phyloP scores from a whole-genome alignment of 2,329 filamentous ascomycete species.

The Dactylellina cionopaga region DNA sequence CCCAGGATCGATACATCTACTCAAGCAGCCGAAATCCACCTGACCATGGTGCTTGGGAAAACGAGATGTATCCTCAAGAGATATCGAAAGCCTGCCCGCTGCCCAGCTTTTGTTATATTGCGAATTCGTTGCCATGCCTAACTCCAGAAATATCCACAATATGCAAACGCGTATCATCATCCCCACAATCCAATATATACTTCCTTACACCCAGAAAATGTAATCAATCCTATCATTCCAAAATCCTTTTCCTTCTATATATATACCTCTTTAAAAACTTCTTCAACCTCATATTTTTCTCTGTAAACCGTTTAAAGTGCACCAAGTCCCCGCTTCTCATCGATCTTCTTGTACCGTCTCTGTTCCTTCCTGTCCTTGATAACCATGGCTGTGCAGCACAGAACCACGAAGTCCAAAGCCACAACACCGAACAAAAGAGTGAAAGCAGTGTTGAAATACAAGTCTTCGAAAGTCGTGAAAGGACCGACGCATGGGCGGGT shows the following conservation, averaged over 20 bases:
- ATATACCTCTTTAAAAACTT: background rate
- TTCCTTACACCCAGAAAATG: no score
- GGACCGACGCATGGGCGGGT: constrained; percentile 75
- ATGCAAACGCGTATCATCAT: no score
- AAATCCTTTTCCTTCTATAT: background rate
- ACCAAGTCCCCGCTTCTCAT: constrained; percentile 75
- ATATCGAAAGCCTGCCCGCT: constrained; percentile 13
- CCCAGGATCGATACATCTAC: constrained; percentile 13
- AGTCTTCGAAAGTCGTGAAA: constrained; percentile 75
- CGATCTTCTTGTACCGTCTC: constrained; percentile 80
- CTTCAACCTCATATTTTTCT: no score
- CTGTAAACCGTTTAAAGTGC: constrained; percentile 65
- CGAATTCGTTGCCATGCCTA: no score
- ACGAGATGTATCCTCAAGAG: constrained; percentile 43
- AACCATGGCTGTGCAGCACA: constrained; percentile 78
- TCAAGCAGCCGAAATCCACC: constrained; percentile 9
- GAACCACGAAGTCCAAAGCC: constrained; percentile 74
- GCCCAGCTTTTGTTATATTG: no score
- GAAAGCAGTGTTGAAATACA: constrained; percentile 78
- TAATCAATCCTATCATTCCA: background rate
- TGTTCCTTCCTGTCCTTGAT: constrained; percentile 83
- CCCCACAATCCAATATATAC: no score
- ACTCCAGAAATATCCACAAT: no score
- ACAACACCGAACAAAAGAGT: constrained; percentile 83
- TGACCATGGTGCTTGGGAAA: constrained; percentile 31